Conservation (phyloP, 73 alveolate genomes). For the Stentor roeselii region DNA sequence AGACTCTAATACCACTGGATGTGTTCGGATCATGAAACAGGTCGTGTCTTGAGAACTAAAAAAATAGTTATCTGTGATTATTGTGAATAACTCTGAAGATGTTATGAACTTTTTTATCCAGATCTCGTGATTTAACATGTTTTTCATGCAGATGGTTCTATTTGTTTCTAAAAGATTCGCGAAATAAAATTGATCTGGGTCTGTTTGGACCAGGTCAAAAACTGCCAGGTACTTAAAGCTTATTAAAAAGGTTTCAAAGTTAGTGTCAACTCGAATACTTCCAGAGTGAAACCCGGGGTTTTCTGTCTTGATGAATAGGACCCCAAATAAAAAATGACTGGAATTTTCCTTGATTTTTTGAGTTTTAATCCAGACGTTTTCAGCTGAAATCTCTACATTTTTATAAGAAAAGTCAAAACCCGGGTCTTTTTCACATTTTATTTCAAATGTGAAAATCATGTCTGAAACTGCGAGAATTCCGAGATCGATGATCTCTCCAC, state of each 20-base stretch:
- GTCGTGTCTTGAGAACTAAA: background rate
- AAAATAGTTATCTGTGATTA: background rate
- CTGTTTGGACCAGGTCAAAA: background rate
- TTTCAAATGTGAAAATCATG: background rate
- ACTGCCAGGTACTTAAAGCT: background rate
- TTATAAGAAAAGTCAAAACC: no score
- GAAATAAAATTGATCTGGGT: background rate
- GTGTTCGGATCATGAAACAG: background rate
- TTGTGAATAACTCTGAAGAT: no score
- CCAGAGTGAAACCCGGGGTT: background rate
- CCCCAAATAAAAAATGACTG: background rate
- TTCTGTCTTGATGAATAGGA: background rate
- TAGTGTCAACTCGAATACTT: background rate
- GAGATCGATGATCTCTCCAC: background rate
- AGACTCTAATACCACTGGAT: background rate
- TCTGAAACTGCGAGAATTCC: background rate
- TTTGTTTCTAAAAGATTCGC: no score
- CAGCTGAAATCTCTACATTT: background rate
- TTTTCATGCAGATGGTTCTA: background rate
- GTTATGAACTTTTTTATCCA: background rate
- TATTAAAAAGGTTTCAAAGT: background rate
- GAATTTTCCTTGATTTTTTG: background rate
- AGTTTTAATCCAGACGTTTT: background rate
- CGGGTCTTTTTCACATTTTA: background rate
- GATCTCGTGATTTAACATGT: background rate